Evolutionary conservation across 495 filamentous ascomycete genomes (phyloP), one percentile per base, ranked within the genome.

Genomic region (Penicillium dipodomyicola): DNA sequence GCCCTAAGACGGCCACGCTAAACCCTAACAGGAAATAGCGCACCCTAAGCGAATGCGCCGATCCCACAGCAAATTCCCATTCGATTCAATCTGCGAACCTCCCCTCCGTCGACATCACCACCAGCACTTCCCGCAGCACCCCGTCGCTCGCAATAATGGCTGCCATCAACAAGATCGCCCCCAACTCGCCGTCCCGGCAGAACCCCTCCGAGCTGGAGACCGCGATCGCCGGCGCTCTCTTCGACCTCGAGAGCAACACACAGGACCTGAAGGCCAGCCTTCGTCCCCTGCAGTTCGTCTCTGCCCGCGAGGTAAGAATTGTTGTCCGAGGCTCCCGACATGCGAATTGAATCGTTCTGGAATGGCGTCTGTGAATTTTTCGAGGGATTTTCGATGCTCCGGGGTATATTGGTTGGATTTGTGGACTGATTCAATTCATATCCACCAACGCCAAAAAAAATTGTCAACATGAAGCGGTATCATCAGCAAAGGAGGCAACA

Each of bases 191-290:
- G 44, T 96, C 92, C 73, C 86, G 92, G 80, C 82, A 87, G 74
- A 90, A 85, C 76, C 94, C 94, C 61, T 94, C 90, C 58, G 94
- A 98, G 84, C 84, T 96, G 64, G 94, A 98, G 89, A 85, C 81
- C 71, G 88, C 75, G 80, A 94, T 98, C 73, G 92, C 94, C 72
- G 86, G 84, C 77, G 94, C 93, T 79, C 88, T 98, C 60, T 95
- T 87, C 81, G 94, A 98, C 66, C 87, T 98, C 73, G 94, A 98
- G 89, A 90, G 85, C 81, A 96, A 96, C 85, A 96, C 92, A 71
- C 78, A 89, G 72, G 94, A 98, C 78, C 89, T 98, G 81, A 94
- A 90, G 88, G 82, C 80, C 70, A 84, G 90, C 54, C 87, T 98
- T 71, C 84, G 94, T 64, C 95, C 94, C 72, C 84, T 98, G 74